Base-by-base conservation (phyloP, 1,139 yeast species). In the Blastobotrys buckinghamii region DNA sequence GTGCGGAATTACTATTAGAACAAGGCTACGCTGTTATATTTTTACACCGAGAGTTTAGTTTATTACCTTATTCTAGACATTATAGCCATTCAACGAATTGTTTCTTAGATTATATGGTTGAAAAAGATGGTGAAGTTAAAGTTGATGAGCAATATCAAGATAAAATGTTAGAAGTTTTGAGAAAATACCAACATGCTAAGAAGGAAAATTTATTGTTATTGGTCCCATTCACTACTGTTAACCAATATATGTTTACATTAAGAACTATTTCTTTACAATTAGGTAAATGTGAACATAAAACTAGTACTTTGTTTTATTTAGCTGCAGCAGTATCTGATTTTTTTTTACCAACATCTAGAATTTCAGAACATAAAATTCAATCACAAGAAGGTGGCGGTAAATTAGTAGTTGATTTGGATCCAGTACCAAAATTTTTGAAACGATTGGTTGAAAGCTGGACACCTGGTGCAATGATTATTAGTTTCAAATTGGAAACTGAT, bases 301-400 rank as follows among this genome's bases (percentile, higher is more conserved):
- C 3, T 42, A 34, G 41, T 47, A 50, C 58, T 1, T 65, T 92
- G 43, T 86, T 92, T 62, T 94, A 84, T 67, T 73, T 92, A 53
- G 98, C 98, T 0, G 98, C 98, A 3, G 98, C 98, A 0, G 99
- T 92, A 0, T 86, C 96, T 6, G 99, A 92, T 66, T 92, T 94
- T 67, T 92, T 89, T 69, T 74, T 92, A 40, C 99, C 98, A 2
- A 79, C 78, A 50, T 82, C 90, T 1, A 75, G 86, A 56, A 74
- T 88, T 62, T 95, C 97, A 1, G 88, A 87, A 59, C 99, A 92
- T 67, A 92, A 92, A 67, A 92, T 92, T 55, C 98, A 94, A 67
- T 84, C 95, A 13, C 79, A 80, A 19, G 79, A 79, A 19, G 79
- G 73, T 15, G 75, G 74, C 2, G 88, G 89, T 1, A 86, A 84